Evolutionary conservation across 169 alveolate genomes (phyloP).

Genomic region (Plasmodium berghei): DNA sequence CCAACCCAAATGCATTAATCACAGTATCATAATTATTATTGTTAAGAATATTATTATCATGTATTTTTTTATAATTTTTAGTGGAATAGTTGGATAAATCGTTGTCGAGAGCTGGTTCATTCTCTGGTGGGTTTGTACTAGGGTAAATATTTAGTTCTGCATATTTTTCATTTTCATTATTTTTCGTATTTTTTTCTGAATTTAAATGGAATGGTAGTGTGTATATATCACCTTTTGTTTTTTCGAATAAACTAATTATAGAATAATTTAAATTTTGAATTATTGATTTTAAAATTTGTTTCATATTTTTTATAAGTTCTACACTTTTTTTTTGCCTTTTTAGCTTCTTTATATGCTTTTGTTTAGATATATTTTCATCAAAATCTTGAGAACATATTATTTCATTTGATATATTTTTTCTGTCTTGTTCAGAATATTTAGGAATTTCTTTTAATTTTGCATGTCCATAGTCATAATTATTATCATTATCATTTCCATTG

Average conservation of each 20-base stretch:
- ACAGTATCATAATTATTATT: neutral
- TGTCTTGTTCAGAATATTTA: neutral
- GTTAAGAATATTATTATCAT: conserved; percentile 12
- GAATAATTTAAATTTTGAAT: conserved; percentile 44
- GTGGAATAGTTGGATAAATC: neutral
- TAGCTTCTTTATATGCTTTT: neutral
- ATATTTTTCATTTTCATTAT: neutral
- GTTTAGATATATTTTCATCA: neutral
- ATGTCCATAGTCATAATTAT: neutral
- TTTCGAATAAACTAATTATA: conserved; percentile 44
- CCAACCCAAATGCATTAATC: conserved; percentile 59
- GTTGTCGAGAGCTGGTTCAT: neutral
- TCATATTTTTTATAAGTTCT: conserved; percentile 12
- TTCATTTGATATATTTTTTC: neutral
- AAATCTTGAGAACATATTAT: neutral
- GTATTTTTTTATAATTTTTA: conserved; percentile 15
- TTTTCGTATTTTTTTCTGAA: neutral
- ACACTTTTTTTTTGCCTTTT: neutral
- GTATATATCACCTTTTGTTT: conserved; percentile 62
- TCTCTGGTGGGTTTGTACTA: neutral
- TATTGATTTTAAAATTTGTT: conserved; percentile 20
- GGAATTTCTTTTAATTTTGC: neutral
- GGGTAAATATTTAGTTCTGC: neutral
- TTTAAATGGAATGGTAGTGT: conserved; percentile 11
- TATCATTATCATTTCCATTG: neutral